Evolutionary conservation across 108 stramenopile genomes (phyloP).

Genomic region (Fragilariopsis cylindrus): DNA sequence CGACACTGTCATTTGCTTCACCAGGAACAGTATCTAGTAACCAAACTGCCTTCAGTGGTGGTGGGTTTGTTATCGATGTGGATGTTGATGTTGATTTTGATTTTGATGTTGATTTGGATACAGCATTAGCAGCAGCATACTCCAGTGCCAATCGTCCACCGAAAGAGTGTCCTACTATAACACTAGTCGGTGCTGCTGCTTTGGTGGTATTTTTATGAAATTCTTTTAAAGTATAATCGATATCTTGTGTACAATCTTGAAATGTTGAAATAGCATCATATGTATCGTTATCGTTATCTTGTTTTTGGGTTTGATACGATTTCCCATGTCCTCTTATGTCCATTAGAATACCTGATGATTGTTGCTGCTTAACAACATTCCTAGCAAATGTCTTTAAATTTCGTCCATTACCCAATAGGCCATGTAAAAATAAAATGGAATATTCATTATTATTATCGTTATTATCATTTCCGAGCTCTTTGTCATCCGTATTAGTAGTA

Average conservation of each 20-base stretch:
- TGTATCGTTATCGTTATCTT: background rate
- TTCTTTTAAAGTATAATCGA: conserved; percentile 46
- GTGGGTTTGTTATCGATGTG: background rate
- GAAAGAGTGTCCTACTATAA: conserved; percentile 81
- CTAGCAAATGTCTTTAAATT: conserved; percentile 78
- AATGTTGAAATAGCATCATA: conserved; percentile 17
- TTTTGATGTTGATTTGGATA: background rate
- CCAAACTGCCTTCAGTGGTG: conserved; percentile 51
- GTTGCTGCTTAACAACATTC: conserved; percentile 36
- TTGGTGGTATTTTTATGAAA: conserved; percentile 2
- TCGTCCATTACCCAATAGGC: conserved; percentile 74
- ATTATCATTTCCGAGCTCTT: background rate
- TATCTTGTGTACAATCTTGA: conserved; percentile 47
- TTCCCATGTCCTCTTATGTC: conserved; percentile 80
- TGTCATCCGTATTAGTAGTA: background rate
- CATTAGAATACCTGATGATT: conserved; percentile 48
- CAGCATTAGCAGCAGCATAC: conserved; percentile 38
- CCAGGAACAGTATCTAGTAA: conserved; percentile 85
- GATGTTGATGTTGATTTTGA: conserved; percentile 21
- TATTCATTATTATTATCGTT: background rate
- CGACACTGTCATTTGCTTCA: conserved; percentile 57
- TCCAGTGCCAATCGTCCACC: conserved; percentile 82
- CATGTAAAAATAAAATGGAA: conserved; percentile 75
- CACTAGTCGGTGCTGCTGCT: background rate
- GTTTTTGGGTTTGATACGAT: conserved; percentile 14